phyloP scores from a whole-genome alignment of 176 grass and related monocot genomes.

The Juncus inflexus region DNA sequence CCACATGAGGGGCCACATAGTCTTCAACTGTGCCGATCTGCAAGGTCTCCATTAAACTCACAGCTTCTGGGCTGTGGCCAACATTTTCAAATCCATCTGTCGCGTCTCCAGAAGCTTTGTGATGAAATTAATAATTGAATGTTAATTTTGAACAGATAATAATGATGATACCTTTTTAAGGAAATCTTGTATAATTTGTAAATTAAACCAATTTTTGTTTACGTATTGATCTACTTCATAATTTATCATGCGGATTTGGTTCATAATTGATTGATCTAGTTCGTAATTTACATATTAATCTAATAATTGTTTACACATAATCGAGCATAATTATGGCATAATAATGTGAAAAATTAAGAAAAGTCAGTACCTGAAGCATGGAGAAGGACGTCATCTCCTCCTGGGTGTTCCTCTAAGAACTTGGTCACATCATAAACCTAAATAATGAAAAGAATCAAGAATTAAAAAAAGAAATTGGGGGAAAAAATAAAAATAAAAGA shows the following conservation, averaged over 20 bases:
- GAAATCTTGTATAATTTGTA: too few species aligned
- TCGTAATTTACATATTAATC: too few species aligned
- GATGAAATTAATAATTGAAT: neutral
- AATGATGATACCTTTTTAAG: too few species aligned
- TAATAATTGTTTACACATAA: too few species aligned
- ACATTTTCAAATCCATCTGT: slow-evolving; percentile 72
- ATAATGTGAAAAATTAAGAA: slow-evolving; percentile 3
- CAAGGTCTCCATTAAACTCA: slow-evolving; percentile 65
- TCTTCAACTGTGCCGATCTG: slow-evolving; percentile 48
- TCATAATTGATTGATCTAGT: too few species aligned
- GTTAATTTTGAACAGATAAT: neutral
- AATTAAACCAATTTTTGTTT: neutral
- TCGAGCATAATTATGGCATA: too few species aligned
- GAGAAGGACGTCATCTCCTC: slow-evolving; percentile 68
- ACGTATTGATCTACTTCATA: slow-evolving; percentile 13
- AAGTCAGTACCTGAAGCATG: slow-evolving; percentile 52
- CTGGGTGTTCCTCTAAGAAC: slow-evolving; percentile 73
- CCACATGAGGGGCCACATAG: slow-evolving; percentile 15
- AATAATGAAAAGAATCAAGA: neutral
- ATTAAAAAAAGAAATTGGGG: neutral
- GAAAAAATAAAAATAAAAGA: neutral
- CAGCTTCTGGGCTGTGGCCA: slow-evolving; percentile 65
- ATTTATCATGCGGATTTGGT: too few species aligned
- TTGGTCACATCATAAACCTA: slow-evolving; percentile 85
- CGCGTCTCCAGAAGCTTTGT: slow-evolving; percentile 64